Percentiles rank a stretch among this genome's conserved stretches.
Conservation (phyloP, 495 filamentous ascomycete genomes). For the Parachaetomium inaequale region DNA sequence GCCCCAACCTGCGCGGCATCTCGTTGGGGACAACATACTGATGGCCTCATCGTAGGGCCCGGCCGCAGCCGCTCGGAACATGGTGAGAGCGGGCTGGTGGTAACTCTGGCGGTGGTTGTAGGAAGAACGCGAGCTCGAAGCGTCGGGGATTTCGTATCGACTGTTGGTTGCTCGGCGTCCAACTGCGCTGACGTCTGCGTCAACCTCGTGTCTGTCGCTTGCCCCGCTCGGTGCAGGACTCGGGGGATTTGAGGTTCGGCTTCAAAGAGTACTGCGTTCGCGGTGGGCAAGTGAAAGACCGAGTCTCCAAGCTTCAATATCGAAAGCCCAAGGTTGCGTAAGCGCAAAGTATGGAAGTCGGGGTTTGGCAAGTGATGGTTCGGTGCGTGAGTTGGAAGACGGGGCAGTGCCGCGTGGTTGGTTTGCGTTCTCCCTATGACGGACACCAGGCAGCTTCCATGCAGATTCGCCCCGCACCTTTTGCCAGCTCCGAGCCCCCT, state of each 20-base stretch:
- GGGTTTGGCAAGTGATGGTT: not conserved
- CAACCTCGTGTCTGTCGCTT: not conserved
- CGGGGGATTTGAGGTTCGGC: not conserved
- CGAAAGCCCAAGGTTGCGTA: slow-evolving; percentile 1
- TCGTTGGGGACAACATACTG: slow-evolving; percentile 36
- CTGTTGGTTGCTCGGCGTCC: not conserved
- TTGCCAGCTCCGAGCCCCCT: not conserved
- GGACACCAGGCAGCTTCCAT: slow-evolving; percentile 6
- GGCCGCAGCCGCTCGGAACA: slow-evolving; percentile 51
- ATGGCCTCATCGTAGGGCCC: slow-evolving; percentile 52
- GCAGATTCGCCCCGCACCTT: slow-evolving; percentile 11
- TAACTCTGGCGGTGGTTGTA: not conserved
- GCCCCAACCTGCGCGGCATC: not conserved
- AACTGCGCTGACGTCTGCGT: not conserved
- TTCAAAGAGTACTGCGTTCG: not conserved
- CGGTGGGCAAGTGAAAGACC: not conserved
- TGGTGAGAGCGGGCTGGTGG: slow-evolving; percentile 26
- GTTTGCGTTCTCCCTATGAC: slow-evolving; percentile 15
- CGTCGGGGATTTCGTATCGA: not conserved
- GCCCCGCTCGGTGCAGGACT: not conserved
- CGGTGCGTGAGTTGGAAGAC: not conserved
- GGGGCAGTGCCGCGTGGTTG: slow-evolving; percentile 27
- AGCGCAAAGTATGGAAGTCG: not conserved
- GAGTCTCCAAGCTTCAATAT: not conserved
- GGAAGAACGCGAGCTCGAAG: not conserved